Evolutionary conservation across 1,284 basidiomycete species (phyloP), one percentile per base, ranked within the genome.

Genomic region (Hemileia vastatrix): DNA sequence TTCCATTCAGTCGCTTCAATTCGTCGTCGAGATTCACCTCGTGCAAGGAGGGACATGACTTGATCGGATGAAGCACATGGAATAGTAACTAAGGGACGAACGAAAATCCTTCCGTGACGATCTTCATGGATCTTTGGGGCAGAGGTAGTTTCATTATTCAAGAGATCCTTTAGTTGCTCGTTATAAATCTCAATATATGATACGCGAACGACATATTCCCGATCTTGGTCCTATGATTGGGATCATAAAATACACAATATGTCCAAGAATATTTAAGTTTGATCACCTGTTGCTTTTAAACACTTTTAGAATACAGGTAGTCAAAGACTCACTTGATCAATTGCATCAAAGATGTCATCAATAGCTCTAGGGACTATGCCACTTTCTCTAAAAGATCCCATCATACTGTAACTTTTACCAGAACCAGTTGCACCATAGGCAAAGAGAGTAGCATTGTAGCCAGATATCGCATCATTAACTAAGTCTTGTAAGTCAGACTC

Each of bases 341-440:
- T 81, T 2, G 72, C 72, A 31, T 77, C 72, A 60, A 82, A 83
- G 1, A 83, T 78, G 48, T 82, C 79, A 45, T 79, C 77, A n/a
- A 98, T 89, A 0, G 93, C 86, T 23, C 89, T 84, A 0, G 92
- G 91, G 63, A 97, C 96, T 67, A 98, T 93, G 64, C 94, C 94
- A 0, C 91, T 91, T 69, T 96, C 86, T 1, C 83, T 80, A 6
- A 86, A 84, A 33, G 83, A 84, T 9, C 94, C 94, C 4, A 81
- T 82, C 50, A 98, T 83, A 15, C 90, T 95, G 72, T 87, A 92
- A 0, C 91, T 95, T 80, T 95, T 96, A 55, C 92, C 92, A n/a
- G 87, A 87, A 0, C 87, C 88, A 0, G 88, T 90, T 48, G 78
- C 77, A 32, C 90, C 91, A 44, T 59, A 59, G n/a, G 91, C 91